phyloP scores from a whole-genome alignment of 2,329 filamentous ascomycete genomes.

The Ilyonectria robusta region DNA sequence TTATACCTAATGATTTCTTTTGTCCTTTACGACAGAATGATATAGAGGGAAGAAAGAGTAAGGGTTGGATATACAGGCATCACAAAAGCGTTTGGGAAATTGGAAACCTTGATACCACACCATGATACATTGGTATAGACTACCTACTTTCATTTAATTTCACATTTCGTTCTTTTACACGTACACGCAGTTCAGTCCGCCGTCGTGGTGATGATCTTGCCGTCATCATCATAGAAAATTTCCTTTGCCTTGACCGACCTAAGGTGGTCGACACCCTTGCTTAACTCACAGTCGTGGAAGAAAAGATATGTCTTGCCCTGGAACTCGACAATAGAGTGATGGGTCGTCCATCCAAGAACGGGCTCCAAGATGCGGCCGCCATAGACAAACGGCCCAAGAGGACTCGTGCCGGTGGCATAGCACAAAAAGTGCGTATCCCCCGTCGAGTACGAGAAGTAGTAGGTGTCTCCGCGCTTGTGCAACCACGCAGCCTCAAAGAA shows the following conservation, averaged over 20 bases:
- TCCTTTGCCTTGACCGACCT: slow-evolving; percentile 82
- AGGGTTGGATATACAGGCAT: neutral
- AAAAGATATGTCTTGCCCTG: slow-evolving; percentile 81
- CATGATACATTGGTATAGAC: neutral
- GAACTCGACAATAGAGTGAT: slow-evolving; percentile 84
- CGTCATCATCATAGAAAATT: slow-evolving; percentile 78
- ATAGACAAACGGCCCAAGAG: slow-evolving; percentile 81
- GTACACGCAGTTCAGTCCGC: slow-evolving; percentile 39
- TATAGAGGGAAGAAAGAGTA: neutral
- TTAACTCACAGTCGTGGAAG: slow-evolving; percentile 81
- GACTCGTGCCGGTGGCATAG: slow-evolving; percentile 76
- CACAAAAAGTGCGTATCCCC: slow-evolving; percentile 83
- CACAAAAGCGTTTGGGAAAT: neutral
- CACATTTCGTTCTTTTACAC: neutral
- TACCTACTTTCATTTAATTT: neutral
- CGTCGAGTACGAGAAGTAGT: slow-evolving; percentile 85
- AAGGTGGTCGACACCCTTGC: slow-evolving; percentile 78
- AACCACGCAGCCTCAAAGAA: slow-evolving; percentile 89
- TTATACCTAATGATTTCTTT: slow-evolving; percentile 2
- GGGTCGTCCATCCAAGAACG: slow-evolving; percentile 85
- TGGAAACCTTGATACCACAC: neutral
- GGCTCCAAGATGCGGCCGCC: slow-evolving; percentile 80
- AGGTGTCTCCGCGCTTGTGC: slow-evolving; percentile 78
- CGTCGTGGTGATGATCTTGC: slow-evolving; percentile 66
- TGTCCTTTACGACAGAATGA: neutral